Evolutionary conservation across 768 basidiomycete species (phyloP).

Genomic region (Amanita molliuscula): DNA sequence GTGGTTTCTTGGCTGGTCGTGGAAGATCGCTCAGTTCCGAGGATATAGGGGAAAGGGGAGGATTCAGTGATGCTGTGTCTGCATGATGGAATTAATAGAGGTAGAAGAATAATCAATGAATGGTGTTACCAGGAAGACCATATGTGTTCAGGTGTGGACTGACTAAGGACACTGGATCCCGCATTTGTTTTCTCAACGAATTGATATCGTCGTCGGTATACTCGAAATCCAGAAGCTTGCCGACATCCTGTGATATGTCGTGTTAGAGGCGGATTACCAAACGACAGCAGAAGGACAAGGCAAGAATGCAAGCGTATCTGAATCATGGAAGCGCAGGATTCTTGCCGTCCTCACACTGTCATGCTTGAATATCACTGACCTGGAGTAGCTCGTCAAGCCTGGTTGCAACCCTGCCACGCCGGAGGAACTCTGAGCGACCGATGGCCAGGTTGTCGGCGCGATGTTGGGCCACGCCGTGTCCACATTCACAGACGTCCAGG

Average conservation of each 20-base stretch:
- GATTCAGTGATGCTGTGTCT: constrained; percentile 22
- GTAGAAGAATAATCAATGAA: constrained; percentile 5
- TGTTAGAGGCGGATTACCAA: neutral
- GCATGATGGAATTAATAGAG: constrained; percentile 1
- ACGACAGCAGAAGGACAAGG: neutral
- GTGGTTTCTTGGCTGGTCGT: constrained; percentile 39
- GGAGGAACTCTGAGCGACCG: constrained; percentile 54
- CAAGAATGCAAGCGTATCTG: neutral
- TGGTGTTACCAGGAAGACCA: constrained; percentile 41
- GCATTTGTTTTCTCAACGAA: constrained; percentile 65
- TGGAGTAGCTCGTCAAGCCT: constrained; percentile 76
- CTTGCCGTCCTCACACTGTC: neutral
- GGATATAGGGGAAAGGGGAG: constrained; percentile 34
- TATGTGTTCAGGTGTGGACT: constrained; percentile 34
- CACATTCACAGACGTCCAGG: constrained; percentile 56
- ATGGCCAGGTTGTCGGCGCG: constrained; percentile 51
- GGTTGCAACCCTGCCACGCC: constrained; percentile 65
- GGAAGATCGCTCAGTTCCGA: constrained; percentile 39
- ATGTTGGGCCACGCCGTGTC: constrained; percentile 54
- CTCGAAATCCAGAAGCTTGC: constrained; percentile 69
- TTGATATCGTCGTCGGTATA: constrained; percentile 63
- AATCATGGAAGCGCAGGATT: constrained; percentile 1
- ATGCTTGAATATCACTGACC: constrained; percentile 31
- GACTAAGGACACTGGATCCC: constrained; percentile 36
- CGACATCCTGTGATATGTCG: constrained; percentile 44